These are phyloP conservation scores for Crataegus laevigata DNA, from an alignment of 306 rosid genomes.

Conservation along the genomic window DNA sequence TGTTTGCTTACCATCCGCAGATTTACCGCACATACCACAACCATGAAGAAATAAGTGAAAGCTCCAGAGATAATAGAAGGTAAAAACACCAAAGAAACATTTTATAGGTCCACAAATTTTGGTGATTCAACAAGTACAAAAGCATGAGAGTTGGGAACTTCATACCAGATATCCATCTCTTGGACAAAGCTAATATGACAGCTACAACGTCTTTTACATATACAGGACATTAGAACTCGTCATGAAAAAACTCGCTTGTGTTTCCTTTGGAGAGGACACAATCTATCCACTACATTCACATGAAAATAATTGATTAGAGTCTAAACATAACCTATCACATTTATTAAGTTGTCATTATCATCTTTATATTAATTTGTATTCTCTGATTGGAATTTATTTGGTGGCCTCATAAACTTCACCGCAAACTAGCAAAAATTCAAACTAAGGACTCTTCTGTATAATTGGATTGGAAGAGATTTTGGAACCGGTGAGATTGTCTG, in stretches of 20 bases:
- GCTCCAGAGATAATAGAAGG: not conserved
- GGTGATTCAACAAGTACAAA: not conserved
- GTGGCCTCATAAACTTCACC: not conserved
- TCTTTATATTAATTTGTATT: not conserved
- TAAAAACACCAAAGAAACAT: not conserved
- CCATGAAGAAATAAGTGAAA: slow-evolving; percentile 16
- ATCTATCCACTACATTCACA: slow-evolving; percentile 76
- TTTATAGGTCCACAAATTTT: not conserved
- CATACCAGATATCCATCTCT: slow-evolving; percentile 69
- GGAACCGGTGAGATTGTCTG: slow-evolving; percentile 79
- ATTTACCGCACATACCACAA: slow-evolving; percentile 9
- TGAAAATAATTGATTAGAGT: slow-evolving; percentile 8
- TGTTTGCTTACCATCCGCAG: slow-evolving; percentile 60
- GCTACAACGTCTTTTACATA: slow-evolving; percentile 73
- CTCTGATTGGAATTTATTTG: not conserved
- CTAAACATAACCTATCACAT: not conserved
- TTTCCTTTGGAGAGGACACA: slow-evolving; percentile 60
- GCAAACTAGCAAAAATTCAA: not conserved
- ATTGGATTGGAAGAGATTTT: slow-evolving; percentile 95
- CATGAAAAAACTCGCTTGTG: slow-evolving; percentile 54
- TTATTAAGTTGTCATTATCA: not conserved
- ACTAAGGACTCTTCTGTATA: not conserved
- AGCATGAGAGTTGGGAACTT: slow-evolving; percentile 5
- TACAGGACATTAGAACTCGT: slow-evolving; percentile 85
- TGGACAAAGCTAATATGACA: slow-evolving; percentile 49